These are phyloP conservation scores for Telfairia occidentalis DNA, from an alignment of 331 rosid genomes.

Conservation along the genomic window DNA sequence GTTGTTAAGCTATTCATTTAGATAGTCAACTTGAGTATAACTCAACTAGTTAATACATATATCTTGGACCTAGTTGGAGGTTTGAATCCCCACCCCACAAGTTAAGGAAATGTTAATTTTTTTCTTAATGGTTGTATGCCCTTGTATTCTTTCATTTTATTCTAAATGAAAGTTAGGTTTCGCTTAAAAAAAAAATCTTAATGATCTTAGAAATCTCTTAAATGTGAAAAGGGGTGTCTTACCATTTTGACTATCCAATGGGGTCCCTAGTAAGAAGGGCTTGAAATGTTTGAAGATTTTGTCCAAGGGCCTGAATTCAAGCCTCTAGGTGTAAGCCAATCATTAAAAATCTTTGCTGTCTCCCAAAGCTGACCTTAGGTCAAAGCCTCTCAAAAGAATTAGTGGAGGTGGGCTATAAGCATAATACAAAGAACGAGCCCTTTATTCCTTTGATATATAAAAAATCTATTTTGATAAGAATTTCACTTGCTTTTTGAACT, in stretches of 20 bases:
- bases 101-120: background rate
- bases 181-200: too few species aligned
- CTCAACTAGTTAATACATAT: too few species aligned
- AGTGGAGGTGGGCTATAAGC: background rate
- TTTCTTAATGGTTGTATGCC: background rate
- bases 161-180: too few species aligned
- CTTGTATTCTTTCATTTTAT: too few species aligned
- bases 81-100: too few species aligned
- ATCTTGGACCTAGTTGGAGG: too few species aligned
- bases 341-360: background rate
- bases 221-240: background rate
- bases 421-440: background rate
- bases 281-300: background rate
- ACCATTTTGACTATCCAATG: background rate
- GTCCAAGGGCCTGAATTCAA: background rate
- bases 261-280: background rate
- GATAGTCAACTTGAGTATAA: too few species aligned
- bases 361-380: background rate
- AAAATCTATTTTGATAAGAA: background rate
- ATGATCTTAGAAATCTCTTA: background rate
- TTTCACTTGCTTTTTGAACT: background rate
- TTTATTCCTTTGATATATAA: too few species aligned
- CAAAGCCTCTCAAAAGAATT: background rate
- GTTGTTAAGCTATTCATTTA: background rate
- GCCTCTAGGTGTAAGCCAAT: background rate